Base-by-base conservation (phyloP, 176 grass and related monocot genomes). In the Triticum timopheevii region DNA sequence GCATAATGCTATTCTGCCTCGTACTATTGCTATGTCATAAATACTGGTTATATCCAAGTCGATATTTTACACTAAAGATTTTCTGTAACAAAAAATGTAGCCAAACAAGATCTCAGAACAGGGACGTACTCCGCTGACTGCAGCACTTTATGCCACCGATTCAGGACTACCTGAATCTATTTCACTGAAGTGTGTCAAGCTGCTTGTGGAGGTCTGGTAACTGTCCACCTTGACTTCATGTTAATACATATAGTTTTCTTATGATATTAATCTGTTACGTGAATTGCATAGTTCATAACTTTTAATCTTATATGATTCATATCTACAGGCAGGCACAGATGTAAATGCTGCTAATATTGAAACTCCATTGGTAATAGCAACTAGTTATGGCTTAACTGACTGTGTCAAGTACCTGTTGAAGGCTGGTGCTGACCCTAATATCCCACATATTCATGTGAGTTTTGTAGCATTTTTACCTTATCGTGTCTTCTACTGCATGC, bases 151-250 rank as follows among this genome's bases (percentile, higher is more conserved):
- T 44, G 69, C 38, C 69, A 44, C 69, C 11, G 6, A 73, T 1
- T 24, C 40, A 42, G 69, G 38, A 73, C 22, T 73, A 44, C 69
- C 69, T 44, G 69, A 73, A 73, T 24, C 69, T 38, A 24, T 73
- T 73, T 73, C 10, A 44, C 23, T 73, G 69, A 73, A 73, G 69
- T 73, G 69, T 73, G 38, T 44, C 38, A 73, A 73, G 38, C 69
- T 73, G 22, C 69, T 73, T 44, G 38, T 73, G 69, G 69, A 73
- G 69, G 69, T 73, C 69, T 44, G 22, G 38, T 44, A 73, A 73
- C 69, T 73, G 10, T 42, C 10, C 69, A 73, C 38, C 12, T 73
- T 73, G 69, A 73, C 38, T 44, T 73, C 69, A 44, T 73, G 4
- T 9, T 73, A 23, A 24, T 40, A 25, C 36, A 40, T 22, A 67